Percentiles rank a stretch among this genome's conserved stretches.
phyloP scores from a whole-genome alignment of 169 alveolate genomes.

The Perkinsus chesapeaki region DNA sequence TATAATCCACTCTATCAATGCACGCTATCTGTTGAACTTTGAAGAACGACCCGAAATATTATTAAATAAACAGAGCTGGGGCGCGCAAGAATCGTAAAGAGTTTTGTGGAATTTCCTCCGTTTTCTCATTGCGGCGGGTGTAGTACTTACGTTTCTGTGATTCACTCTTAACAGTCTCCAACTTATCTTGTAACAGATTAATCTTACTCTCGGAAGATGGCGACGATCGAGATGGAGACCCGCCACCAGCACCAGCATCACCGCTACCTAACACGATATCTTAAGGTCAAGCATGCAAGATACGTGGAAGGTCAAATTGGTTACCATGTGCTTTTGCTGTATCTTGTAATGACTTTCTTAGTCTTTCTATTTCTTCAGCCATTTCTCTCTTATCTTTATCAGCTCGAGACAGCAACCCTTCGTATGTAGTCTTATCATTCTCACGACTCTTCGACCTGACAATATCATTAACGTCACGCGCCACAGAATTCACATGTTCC shows the following conservation, averaged over 20 bases:
- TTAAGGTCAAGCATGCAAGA: neutral
- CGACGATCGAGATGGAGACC: neutral
- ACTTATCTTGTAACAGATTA: neutral
- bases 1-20: neutral
- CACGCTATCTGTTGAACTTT: no score
- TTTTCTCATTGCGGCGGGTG: neutral
- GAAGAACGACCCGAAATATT: no score
- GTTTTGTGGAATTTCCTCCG: neutral
- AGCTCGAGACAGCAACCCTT: neutral
- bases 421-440: neutral
- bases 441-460: neutral
- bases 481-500: neutral
- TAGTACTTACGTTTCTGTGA: neutral
- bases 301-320: neutral
- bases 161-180: neutral
- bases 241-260: neutral
- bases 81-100: neutral
- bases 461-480: neutral
- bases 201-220: neutral
- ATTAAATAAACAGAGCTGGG: no score
- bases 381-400: neutral
- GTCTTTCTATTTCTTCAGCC: neutral
- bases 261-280: neutral
- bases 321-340: neutral
- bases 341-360: neutral